Conservation (phyloP, 805 yeast species). For the Peterozyma toletana region DNA sequence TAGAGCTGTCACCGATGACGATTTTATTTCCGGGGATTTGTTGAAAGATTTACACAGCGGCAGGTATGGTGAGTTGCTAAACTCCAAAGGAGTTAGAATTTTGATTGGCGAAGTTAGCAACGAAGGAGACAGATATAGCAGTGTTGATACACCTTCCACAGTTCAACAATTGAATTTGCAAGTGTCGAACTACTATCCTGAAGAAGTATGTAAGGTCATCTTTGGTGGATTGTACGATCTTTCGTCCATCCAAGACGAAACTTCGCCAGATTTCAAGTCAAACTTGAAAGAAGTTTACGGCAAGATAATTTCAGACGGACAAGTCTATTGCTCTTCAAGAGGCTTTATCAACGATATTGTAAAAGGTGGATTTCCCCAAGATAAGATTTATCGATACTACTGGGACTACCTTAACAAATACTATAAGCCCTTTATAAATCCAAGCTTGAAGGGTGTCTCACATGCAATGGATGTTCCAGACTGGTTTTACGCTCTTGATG, state of each 20-base stretch:
- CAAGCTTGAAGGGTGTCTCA: constrained; percentile 21
- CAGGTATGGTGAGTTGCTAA: constrained; percentile 17
- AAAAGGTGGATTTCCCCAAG: constrained; percentile 20
- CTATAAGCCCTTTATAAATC: constrained; percentile 15
- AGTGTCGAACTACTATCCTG: constrained; percentile 29
- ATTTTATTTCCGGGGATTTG: constrained; percentile 24
- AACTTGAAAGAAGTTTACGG: constrained; percentile 22
- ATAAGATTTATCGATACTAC: constrained; percentile 22
- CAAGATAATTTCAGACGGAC: constrained; percentile 27
- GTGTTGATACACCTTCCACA: constrained; percentile 21
- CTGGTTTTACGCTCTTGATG: constrained; percentile 25
- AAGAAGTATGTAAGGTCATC: constrained; percentile 15
- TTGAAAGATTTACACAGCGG: constrained; percentile 24
- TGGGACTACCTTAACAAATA: constrained; percentile 20
- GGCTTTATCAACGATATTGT: constrained; percentile 25
- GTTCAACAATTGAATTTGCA: constrained; percentile 21
- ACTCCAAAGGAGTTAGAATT: constrained; percentile 14
- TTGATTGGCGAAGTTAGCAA: constrained; percentile 27
- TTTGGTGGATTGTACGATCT: constrained; percentile 17
- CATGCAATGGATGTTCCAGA: constrained; percentile 27
- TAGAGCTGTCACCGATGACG: constrained; percentile 31
- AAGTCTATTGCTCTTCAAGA: constrained; percentile 30
- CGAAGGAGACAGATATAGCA: constrained; percentile 24
- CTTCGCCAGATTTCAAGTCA: constrained; percentile 12
- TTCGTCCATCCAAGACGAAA: constrained; percentile 8